Conservation (phyloP, 2,329 filamentous ascomycete species). For the Fusarium camptoceras region DNA sequence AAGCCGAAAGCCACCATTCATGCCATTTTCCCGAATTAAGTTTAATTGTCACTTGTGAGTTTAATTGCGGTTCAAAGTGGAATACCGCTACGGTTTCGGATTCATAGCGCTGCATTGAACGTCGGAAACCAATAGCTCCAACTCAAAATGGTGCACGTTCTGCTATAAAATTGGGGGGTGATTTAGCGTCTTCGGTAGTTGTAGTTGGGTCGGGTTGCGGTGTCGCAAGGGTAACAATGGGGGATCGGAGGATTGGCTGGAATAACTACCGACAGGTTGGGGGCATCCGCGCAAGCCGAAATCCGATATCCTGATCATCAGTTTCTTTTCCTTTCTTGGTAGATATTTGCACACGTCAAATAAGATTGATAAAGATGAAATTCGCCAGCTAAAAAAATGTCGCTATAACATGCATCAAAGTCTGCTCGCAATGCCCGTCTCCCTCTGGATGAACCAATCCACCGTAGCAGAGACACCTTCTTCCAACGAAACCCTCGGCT, state of each 20-base stretch:
- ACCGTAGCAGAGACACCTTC: constrained; percentile 31
- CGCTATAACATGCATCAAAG: not conserved
- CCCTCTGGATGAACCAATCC: constrained; percentile 36
- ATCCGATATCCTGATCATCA: not conserved
- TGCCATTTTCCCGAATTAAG: constrained; percentile 1
- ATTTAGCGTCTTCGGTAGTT: constrained; percentile 10
- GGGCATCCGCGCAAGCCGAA: not conserved
- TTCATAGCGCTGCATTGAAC: not conserved
- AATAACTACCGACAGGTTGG: not conserved
- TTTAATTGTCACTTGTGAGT: constrained; percentile 23
- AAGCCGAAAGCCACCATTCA: not conserved
- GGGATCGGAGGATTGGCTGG: not conserved
- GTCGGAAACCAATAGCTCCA: not conserved
- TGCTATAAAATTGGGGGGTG: not conserved
- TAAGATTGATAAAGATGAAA: not conserved
- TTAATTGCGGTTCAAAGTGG: constrained; percentile 4
- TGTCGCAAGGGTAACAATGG: not conserved
- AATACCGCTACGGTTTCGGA: not conserved
- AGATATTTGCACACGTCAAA: not conserved
- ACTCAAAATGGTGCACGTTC: constrained; percentile 13
- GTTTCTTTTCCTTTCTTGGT: not conserved
- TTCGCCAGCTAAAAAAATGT: not conserved
- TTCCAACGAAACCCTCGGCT: constrained; percentile 18
- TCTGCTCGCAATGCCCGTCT: constrained; percentile 19
- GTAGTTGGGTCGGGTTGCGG: too few species aligned